These are phyloP conservation scores for Chaetomium sp. DNA, from an alignment of 2,329 filamentous ascomycete genomes.

Conservation along the genomic window DNA sequence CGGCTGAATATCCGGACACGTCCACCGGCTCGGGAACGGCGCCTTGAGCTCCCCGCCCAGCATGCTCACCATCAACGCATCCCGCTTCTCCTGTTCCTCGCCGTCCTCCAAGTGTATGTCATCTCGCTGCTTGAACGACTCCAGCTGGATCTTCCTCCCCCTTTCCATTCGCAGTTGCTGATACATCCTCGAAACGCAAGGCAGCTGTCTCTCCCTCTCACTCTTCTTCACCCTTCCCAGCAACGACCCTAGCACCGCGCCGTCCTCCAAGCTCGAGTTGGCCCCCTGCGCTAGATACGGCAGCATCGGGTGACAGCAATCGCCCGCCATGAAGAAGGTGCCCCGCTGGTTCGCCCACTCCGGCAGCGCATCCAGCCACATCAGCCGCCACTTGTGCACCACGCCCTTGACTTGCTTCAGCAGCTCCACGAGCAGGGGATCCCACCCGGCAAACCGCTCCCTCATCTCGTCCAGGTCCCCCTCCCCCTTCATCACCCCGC, in stretches of 20 bases:
- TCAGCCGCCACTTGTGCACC: conserved; percentile 65
- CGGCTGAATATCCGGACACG: conserved; percentile 54
- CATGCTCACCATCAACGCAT: conserved; percentile 50
- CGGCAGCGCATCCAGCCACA: conserved; percentile 43
- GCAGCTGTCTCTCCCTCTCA: conserved; percentile 39
- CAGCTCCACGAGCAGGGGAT: conserved; percentile 46
- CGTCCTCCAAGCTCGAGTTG: conserved; percentile 61
- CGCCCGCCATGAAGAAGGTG: conserved; percentile 49
- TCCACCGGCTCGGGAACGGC: conserved; percentile 57
- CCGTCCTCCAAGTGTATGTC: conserved; percentile 50
- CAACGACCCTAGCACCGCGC: conserved; percentile 55
- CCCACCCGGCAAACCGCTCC: conserved; percentile 55
- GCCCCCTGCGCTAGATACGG: conserved; percentile 60
- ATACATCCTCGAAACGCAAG: conserved; percentile 39
- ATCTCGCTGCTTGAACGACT: conserved; percentile 52
- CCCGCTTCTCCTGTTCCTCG: conserved; percentile 50
- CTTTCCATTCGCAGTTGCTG: conserved; percentile 42
- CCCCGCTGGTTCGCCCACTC: conserved; percentile 48
- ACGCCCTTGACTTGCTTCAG: conserved; percentile 42
- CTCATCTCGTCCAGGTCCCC: conserved; percentile 57
- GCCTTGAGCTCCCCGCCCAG: conserved; percentile 43
- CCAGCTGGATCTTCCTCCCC: conserved; percentile 49
- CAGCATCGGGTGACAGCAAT: conserved; percentile 59
- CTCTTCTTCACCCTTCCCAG: conserved; percentile 44
- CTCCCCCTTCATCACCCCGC: conserved; percentile 40